These are phyloP conservation scores for Anisodus acutangulus DNA, from an alignment of 257 asterid genomes.

Conservation along the genomic window DNA sequence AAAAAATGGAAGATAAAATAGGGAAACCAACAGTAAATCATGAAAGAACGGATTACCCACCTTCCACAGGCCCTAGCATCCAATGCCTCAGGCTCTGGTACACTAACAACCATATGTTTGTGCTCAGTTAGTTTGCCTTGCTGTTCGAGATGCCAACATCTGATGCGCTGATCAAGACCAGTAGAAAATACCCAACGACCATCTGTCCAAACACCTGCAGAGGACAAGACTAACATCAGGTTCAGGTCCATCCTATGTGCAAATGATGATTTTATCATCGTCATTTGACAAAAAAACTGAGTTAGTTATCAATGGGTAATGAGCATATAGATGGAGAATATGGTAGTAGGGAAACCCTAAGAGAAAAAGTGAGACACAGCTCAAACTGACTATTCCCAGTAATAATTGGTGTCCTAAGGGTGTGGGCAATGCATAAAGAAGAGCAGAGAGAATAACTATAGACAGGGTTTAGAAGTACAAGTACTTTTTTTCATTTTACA, in stretches of 20 bases:
- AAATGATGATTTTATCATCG: slow-evolving; percentile 12
- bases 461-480: not conserved
- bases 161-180: slow-evolving; percentile 92
- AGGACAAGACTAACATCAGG: slow-evolving; percentile 6
- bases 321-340: slow-evolving; percentile 10
- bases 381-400: not conserved
- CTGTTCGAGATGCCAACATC: slow-evolving; percentile 71
- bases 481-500: not conserved
- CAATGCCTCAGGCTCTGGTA: slow-evolving; percentile 96
- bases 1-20: not conserved
- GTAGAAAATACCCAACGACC: slow-evolving; percentile 88
- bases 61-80: slow-evolving; percentile 68
- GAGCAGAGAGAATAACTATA: not conserved
- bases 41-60: slow-evolving; percentile 42
- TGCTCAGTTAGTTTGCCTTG: slow-evolving; percentile 57
- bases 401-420: not conserved
- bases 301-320: not conserved
- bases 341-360: not conserved
- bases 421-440: not conserved
- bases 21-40: not conserved
- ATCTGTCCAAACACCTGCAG: slow-evolving; percentile 91
- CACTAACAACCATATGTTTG: slow-evolving; percentile 70
- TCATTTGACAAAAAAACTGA: not conserved
- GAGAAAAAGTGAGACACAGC: not conserved
- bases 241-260: not conserved